Conservation (phyloP, 2,329 filamentous ascomycete species). For the Elsinoe perseae region DNA sequence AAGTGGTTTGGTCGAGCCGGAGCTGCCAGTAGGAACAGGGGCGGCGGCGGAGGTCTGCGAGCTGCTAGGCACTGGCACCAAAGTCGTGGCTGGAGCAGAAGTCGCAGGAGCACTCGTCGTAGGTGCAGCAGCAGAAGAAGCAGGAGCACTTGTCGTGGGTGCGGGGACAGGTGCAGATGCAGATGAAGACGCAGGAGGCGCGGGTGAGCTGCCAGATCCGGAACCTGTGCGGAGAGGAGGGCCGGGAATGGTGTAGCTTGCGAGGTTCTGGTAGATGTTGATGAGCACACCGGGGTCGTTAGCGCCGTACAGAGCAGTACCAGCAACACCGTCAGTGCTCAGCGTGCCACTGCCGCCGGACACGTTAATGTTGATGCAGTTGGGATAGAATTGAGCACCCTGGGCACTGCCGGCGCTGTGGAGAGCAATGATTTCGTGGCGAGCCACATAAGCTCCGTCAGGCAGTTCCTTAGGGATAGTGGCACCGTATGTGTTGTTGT, state of each 20-base stretch:
- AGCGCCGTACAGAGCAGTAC: slow-evolving; percentile 50
- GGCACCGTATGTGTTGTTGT: slow-evolving; percentile 40
- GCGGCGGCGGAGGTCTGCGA: slow-evolving; percentile 1
- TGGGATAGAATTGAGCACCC: slow-evolving; percentile 41
- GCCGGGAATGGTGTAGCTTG: slow-evolving; percentile 46
- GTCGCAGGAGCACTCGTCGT: slow-evolving; percentile 2
- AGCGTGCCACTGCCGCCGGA: slow-evolving; percentile 45
- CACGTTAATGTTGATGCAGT: slow-evolving; percentile 53
- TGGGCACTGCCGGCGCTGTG: slow-evolving; percentile 42
- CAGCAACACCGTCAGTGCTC: slow-evolving; percentile 42
- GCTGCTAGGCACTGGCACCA: slow-evolving; percentile 17
- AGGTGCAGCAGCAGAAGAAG: neutral
- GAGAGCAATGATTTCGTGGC: slow-evolving; percentile 55
- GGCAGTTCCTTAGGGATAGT: slow-evolving; percentile 47
- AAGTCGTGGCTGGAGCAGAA: slow-evolving; percentile 18
- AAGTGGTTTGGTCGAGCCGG: slow-evolving; percentile 20
- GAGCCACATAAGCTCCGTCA: slow-evolving; percentile 53
- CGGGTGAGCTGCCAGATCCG: slow-evolving; percentile 13
- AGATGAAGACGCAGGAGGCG: slow-evolving; percentile 14
- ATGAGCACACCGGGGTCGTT: slow-evolving; percentile 51
- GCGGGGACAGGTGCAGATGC: slow-evolving; percentile 2
- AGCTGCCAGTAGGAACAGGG: slow-evolving; percentile 6
- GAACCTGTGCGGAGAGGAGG: slow-evolving; percentile 32
- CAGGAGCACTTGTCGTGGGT: slow-evolving; percentile 9
- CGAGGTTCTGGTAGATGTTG: slow-evolving; percentile 49